phyloP scores from a whole-genome alignment of 2,329 filamentous ascomycete genomes.

The Scedosporium boydii region DNA sequence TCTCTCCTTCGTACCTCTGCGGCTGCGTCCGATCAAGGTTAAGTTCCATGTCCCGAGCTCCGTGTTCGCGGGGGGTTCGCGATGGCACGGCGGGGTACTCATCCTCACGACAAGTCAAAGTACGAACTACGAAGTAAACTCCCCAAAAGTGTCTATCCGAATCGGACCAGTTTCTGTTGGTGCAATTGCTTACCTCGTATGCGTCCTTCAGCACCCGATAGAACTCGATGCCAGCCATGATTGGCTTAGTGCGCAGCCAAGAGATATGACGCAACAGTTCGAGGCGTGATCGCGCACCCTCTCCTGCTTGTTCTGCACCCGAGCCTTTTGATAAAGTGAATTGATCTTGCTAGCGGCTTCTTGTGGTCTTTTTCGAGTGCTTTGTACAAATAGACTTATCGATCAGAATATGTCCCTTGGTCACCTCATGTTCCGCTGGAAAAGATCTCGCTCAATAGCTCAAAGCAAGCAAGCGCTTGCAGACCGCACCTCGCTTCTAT shows the following conservation, averaged over 20 bases:
- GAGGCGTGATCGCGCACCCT: not conserved
- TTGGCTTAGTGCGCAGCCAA: slow-evolving; percentile 2
- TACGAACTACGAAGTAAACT: not conserved
- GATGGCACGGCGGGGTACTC: not conserved
- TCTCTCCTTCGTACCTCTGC: not conserved
- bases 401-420: no score
- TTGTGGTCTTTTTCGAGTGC: no score
- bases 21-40: not conserved
- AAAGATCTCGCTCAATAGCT: no score
- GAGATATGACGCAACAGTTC: slow-evolving; percentile 3
- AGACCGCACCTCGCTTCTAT: no score
- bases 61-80: not conserved
- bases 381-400: no score
- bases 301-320: no score
- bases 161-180: not conserved
- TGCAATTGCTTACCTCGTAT: not conserved
- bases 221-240: not conserved
- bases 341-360: no score
- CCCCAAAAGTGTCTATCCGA: not conserved
- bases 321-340: no score
- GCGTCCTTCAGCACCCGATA: not conserved
- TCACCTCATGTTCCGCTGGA: no score
- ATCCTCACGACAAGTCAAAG: not conserved
- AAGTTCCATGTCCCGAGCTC: not conserved
- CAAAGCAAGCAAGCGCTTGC: no score